Evolutionary conservation across 169 alveolate species (phyloP).

Genomic region (Eimeria praecox): DNA sequence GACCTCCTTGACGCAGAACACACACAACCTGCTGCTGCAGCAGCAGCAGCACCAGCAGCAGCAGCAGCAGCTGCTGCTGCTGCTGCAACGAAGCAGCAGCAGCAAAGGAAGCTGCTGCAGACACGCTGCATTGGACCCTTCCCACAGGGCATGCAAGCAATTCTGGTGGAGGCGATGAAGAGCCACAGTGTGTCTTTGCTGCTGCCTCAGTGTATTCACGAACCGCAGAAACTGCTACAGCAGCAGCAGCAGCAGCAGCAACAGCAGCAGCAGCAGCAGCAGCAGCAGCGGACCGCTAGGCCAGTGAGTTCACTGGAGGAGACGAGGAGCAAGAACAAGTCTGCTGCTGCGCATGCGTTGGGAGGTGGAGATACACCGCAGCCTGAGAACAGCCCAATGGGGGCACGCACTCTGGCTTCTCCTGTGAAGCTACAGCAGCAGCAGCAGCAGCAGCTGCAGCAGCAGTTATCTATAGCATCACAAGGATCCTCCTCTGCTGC

Average conservation of each 20-base stretch:
- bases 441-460: not conserved
- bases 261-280: conserved; percentile 58
- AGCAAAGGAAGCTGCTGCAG: not conserved
- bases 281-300: conserved; percentile 38
- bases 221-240: conserved; percentile 37
- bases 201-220: conserved; percentile 63
- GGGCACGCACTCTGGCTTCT: conserved; percentile 39
- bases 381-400: conserved; percentile 18
- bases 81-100: not conserved
- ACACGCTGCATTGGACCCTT: conserved; percentile 67
- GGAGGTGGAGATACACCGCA: conserved; percentile 36
- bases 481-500: not conserved
- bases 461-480: not conserved
- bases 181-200: conserved; percentile 76
- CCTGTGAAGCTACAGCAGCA: conserved; percentile 56
- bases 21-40: not conserved
- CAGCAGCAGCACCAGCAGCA: not conserved
- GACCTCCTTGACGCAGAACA: conserved; percentile 55
- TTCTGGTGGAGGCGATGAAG: conserved; percentile 72
- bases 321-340: not conserved
- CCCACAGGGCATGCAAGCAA: conserved; percentile 80
- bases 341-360: not conserved
- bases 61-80: not conserved
- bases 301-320: conserved; percentile 44
- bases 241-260: conserved; percentile 22